Evolutionary conservation across 2,329 filamentous ascomycete species (phyloP).

Genomic region (Phialophora chinensis): DNA sequence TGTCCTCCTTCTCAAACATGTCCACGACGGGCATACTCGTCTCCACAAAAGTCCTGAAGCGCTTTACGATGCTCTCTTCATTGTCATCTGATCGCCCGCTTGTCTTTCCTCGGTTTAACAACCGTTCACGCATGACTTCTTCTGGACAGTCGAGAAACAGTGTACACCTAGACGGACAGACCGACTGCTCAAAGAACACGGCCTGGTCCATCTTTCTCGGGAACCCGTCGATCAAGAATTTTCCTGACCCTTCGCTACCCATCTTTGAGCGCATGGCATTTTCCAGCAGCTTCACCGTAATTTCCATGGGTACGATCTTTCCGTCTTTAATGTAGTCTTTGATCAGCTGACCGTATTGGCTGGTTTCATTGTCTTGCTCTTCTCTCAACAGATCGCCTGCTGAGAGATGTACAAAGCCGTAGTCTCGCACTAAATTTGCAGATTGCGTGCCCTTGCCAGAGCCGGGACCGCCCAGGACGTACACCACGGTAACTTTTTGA

Average conservation of each 20-base stretch:
- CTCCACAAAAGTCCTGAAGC: conserved; percentile 91
- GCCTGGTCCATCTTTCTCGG: conserved; percentile 98
- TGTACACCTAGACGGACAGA: conserved; percentile 82
- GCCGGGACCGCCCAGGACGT: conserved; percentile 93
- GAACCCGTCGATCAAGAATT: conserved; percentile 84
- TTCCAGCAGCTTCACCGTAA: conserved; percentile 90
- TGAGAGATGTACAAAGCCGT: conserved; percentile 90
- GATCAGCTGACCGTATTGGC: conserved; percentile 91
- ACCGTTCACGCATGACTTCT: conserved; percentile 79
- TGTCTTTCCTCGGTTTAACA: conserved; percentile 90
- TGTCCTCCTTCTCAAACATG: conserved; percentile 75
- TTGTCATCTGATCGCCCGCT: conserved; percentile 93
- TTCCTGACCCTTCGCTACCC: conserved; percentile 61
- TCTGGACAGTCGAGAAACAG: conserved; percentile 96
- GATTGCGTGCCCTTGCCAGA: conserved; percentile 98
- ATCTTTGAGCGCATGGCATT: conserved; percentile 85
- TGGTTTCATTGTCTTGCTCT: conserved; percentile 85
- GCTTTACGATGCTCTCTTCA: conserved; percentile 91
- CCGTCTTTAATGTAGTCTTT: conserved; percentile 92
- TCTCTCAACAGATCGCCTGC: conserved; percentile 92
- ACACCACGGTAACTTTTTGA: conserved; percentile 84
- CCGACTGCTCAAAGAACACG: conserved; percentile 85
- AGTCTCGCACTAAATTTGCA: conserved; percentile 81
- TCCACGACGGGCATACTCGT: conserved; percentile 98
- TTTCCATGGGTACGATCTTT: conserved; percentile 97